Conservation (phyloP, 75 land plant species). For the Pinus albicaulis region DNA sequence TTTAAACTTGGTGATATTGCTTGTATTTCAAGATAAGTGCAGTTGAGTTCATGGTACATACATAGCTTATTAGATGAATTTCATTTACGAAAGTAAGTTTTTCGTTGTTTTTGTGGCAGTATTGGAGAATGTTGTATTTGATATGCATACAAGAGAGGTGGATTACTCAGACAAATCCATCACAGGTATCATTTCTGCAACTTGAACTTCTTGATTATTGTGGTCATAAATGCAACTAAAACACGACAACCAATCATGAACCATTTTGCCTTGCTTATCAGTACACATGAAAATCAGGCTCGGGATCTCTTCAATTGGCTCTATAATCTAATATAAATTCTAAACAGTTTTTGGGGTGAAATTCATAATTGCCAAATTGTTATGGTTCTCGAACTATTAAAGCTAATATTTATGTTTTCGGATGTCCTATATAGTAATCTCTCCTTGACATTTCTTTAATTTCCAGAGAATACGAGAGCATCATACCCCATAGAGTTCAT, state of each 20-base stretch:
- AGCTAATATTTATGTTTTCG: neutral
- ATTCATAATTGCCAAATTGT: neutral
- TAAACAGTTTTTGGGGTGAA: neutral
- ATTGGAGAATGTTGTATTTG: conserved; percentile 48
- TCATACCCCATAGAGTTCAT: conserved; percentile 39
- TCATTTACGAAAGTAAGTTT: neutral
- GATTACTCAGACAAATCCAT: conserved; percentile 39
- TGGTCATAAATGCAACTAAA: too few relatives aligned
- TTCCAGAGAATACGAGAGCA: conserved; percentile 37
- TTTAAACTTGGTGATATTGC: neutral
- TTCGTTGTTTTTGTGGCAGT: conserved; percentile 19
- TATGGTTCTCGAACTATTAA: neutral
- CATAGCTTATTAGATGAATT: neutral
- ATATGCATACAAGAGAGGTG: conserved; percentile 39
- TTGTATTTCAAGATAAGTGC: neutral
- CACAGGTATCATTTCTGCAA: conserved; percentile 20
- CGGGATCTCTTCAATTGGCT: neutral
- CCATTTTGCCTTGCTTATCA: neutral
- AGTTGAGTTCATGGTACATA: neutral
- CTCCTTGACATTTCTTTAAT: neutral
- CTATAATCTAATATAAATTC: neutral
- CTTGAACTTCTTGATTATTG: neutral
- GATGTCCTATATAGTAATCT: neutral
- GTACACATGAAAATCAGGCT: neutral
- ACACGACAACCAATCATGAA: neutral